Base-by-base conservation (phyloP, 2,329 filamentous ascomycete genomes). In the Arthrobotrys megalospora region DNA sequence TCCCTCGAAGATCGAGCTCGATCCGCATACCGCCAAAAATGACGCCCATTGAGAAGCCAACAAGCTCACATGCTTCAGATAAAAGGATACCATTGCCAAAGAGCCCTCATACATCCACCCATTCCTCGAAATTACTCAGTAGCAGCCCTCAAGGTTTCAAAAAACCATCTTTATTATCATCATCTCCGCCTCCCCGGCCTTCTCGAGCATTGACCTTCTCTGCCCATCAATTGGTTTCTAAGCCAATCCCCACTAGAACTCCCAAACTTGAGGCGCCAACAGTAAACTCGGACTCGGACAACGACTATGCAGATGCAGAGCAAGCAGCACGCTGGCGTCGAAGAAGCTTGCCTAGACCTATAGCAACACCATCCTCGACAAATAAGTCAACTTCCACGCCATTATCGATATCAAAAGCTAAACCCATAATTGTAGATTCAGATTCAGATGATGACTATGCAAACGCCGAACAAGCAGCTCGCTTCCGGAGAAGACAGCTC, bases 381-480 rank as follows among this genome's bases (percentile, higher is more conserved):
- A 14, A 7, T 14, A 45, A 58, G 36, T 47, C 36, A 14, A 8
- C 21, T 7, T 7, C 19, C 2, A 16, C 24, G 16, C 24, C 53
- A 6, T 21, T 36, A 1, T 28, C 16, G 7, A 50, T 28, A 16
- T 21, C 47, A 16, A 76, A 70, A 58, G 10, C 65, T 14, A 65
- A 60, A 6, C 14, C 38, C 5, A n/a, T n/a, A 7, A 6, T 73
- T 1, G 19, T 43, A 16, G 62, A 72, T 34, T 72, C 43, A 11
- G 71, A 76, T 16, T 69, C 66, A 11, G 63, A 79, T 21, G 68
- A 68, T 21, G 76, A 79, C 28, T 72, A 58, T 34, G 63, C 68
- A 34, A 68, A 79, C 41, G 67, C 76, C 8, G 76, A 73, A 63
- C 76, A 73, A 69, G 67, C 68, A 16, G 69, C 32, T 21, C 76